phyloP scores from a whole-genome alignment of 2,329 filamentous ascomycete genomes.

The Cryphonectria japonica region DNA sequence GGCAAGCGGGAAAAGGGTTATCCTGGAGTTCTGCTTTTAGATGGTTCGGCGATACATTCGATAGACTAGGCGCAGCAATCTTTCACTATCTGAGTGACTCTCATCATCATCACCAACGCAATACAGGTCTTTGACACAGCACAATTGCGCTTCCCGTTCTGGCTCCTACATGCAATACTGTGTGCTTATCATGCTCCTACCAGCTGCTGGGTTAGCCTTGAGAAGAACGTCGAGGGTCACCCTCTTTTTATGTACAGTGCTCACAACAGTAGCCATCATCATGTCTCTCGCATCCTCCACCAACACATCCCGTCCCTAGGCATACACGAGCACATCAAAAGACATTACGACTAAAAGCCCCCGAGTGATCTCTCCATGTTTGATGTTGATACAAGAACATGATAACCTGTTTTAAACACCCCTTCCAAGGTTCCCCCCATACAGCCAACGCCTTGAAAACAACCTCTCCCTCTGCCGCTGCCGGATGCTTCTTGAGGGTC shows the following conservation, averaged over 20 bases:
- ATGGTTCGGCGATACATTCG: background rate
- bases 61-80: constrained; percentile 5
- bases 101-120: background rate
- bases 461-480: constrained; percentile 2
- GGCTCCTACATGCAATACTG: background rate
- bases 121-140: background rate
- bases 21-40: constrained; percentile 5
- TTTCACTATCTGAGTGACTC: background rate
- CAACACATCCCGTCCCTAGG: background rate
- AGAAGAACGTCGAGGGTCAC: background rate
- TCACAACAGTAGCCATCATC: background rate
- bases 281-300: background rate
- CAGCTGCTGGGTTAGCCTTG: background rate
- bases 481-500: background rate
- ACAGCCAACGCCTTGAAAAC: constrained; percentile 2
- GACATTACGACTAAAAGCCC: background rate
- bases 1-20: background rate
- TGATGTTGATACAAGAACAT: background rate
- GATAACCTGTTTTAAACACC: background rate
- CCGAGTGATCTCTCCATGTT: background rate
- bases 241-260: background rate
- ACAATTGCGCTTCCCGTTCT: background rate
- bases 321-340: background rate
- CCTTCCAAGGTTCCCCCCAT: background rate
- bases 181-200: background rate